Evolutionary conservation across 192 early-diverging fungal species (phyloP).

Genomic region (Dispira simplex): DNA sequence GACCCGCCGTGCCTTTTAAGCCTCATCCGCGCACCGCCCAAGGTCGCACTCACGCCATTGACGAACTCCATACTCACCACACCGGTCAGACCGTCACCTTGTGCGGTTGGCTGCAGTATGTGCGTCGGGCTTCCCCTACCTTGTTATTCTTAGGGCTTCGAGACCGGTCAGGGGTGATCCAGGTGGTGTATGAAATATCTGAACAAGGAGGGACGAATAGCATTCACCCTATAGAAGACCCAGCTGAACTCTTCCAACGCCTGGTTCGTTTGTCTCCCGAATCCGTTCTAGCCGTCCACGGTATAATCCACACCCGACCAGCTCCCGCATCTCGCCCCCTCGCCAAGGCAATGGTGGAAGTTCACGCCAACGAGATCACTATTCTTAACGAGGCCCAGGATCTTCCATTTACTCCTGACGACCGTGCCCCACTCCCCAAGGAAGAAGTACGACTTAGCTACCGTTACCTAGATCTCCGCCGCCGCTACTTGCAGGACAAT

Average conservation of each 20-base stretch:
- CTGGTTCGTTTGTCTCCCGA: conserved; percentile 39
- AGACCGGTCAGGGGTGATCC: conserved; percentile 58
- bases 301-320: no score
- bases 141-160: conserved; percentile 65
- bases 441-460: conserved; percentile 64
- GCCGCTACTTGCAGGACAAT: conserved; percentile 57
- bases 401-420: no score
- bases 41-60: conserved; percentile 61
- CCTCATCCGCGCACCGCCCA: background rate
- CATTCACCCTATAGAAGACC: conserved; percentile 25
- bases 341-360: no score
- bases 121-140: conserved; percentile 48
- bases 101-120: conserved; percentile 57
- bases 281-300: conserved; percentile 42
- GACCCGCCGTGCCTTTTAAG: no score
- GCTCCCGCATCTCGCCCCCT: no score
- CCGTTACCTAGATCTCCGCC: conserved; percentile 68
- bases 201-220: conserved; percentile 7
- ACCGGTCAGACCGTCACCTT: conserved; percentile 49
- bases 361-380: no score
- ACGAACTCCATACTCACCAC: conserved; percentile 39
- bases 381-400: no score
- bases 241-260: conserved; percentile 16
- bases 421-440: conserved; percentile 24
- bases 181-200: conserved; percentile 40